Evolutionary conservation across 148 eudicot species (phyloP), one percentile per base, ranked within the genome.

Genomic region (Amaranthus hypochondriacus): DNA sequence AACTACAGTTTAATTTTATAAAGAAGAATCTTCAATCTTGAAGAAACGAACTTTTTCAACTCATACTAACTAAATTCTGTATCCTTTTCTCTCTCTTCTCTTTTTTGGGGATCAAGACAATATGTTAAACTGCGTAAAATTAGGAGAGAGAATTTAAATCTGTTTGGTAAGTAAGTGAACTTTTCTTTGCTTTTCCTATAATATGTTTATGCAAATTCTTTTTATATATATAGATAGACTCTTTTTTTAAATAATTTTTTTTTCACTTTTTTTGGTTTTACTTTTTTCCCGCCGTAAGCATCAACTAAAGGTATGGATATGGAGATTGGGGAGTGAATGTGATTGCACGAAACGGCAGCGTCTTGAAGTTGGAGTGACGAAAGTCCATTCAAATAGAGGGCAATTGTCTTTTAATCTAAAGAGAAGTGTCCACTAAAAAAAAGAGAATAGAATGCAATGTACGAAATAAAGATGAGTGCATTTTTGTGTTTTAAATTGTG

Each of bases 91-190:
- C 10, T 58, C 46, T 64, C 51, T 56, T 13, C 65, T 54, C 65
- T 74, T 71, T 74, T 63, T 79, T n/a, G 71, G 74, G n/a, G 52
- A 74, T 79, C 57, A 69, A 79, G 75, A 79, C 78, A 79, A 74
- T 62, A 15, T 21, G 77, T 49, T 42, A 57, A 42, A 39, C 60
- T 71, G 44, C 11, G 11, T 4, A 14, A 54, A 18, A 42, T 18
- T 18, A 48, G 48, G n/a, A 60, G 39, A 68, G 46, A 73, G 59
- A 79, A 47, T 10, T 42, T 18, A n/a, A 42, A 56, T 6, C 10
- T 18, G 18, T 18, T 18, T 18, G 18, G 18, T 18, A 18, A 18
- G 18, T 18, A 18, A 18, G 18, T 18, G 6, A 70, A 54, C 73
- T 73, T 48, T 78, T 61, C 0, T 62, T 9, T 44, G 75, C 72